phyloP scores from a whole-genome alignment of 768 basidiomycete species.

The Rhodosporidiobolus odoratus region DNA sequence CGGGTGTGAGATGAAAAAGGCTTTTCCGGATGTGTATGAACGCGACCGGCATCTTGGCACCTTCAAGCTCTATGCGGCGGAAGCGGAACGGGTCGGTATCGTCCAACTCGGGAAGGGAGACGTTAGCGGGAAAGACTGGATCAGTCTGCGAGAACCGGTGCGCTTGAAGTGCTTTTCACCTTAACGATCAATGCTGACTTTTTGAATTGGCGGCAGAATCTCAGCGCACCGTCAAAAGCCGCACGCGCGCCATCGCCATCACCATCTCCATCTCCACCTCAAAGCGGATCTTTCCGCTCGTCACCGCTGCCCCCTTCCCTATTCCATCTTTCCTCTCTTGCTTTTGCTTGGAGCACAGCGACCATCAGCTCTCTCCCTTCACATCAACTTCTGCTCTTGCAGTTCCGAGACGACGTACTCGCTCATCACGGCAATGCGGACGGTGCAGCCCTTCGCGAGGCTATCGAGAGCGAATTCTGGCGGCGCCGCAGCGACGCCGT shows the following conservation, averaged over 20 bases:
- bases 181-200: too few species aligned
- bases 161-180: background rate
- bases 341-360: background rate
- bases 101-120: background rate
- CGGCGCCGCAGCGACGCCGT: background rate
- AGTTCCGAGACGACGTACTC: background rate
- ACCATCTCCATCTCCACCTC: background rate
- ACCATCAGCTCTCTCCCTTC: background rate
- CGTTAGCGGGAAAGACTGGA: background rate
- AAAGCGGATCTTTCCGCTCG: background rate
- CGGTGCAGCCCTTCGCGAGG: background rate
- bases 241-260: background rate
- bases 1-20: background rate
- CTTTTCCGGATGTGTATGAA: background rate
- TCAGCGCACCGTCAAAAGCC: too few species aligned
- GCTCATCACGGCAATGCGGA: too few species aligned
- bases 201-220: too few species aligned
- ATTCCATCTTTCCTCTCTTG: conserved; percentile 3
- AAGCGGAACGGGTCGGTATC: background rate
- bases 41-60: background rate
- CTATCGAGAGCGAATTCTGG: conserved; percentile 4
- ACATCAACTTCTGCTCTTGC: background rate
- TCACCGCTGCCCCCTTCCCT: background rate
- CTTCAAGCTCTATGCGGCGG: background rate
- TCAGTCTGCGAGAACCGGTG: background rate